These are phyloP conservation scores for Zea mays DNA, from an alignment of 176 grass and related monocot genomes.

Conservation along the genomic window DNA sequence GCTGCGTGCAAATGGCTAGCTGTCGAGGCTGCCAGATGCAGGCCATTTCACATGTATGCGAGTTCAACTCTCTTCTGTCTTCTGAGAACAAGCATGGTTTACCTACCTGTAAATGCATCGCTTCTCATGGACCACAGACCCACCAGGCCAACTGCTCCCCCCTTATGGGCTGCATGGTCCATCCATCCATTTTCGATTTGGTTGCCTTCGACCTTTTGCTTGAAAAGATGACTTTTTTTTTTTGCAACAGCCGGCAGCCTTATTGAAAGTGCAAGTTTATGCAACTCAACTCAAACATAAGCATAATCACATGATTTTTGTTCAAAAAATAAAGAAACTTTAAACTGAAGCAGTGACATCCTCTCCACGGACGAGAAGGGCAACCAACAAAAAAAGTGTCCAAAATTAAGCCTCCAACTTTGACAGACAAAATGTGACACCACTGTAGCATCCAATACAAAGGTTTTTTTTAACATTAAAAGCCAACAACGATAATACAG, in stretches of 20 bases:
- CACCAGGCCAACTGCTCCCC: conserved; percentile 28
- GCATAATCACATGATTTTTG: neutral
- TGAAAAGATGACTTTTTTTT: neutral
- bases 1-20: conserved; percentile 8
- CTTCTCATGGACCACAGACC: conserved; percentile 35
- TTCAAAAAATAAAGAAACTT: neutral
- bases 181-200: too few relatives aligned
- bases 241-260: neutral
- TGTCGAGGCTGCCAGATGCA: conserved; percentile 26
- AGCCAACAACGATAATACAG: conserved; percentile 17
- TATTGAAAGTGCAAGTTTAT: neutral
- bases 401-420: neutral
- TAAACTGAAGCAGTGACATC: neutral
- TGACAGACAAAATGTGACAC: neutral
- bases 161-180: conserved; percentile 13
- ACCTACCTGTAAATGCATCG: conserved; percentile 31
- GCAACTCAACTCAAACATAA: neutral
- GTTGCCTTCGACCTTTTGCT: too few relatives aligned
- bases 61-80: conserved; percentile 25
- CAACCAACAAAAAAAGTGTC: neutral
- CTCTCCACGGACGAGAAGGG: too few relatives aligned
- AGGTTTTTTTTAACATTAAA: conserved; percentile 5
- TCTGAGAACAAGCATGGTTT: neutral
- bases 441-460: conserved; percentile 21
- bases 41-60: conserved; percentile 1